phyloP scores from a whole-genome alignment of 352 stramenopile species.

The Phytophthora pseudosyringae region DNA sequence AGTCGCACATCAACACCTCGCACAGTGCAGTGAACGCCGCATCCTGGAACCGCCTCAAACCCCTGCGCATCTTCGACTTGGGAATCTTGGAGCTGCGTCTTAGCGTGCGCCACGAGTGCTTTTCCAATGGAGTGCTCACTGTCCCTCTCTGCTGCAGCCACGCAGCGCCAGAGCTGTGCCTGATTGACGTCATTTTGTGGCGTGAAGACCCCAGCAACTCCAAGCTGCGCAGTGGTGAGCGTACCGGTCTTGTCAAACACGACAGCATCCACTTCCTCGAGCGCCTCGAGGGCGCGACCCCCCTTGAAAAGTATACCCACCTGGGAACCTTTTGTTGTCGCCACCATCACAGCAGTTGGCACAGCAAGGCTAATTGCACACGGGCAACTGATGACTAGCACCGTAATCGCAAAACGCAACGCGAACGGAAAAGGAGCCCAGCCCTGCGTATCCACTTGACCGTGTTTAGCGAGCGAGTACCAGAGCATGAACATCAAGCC shows the following conservation, averaged over 20 bases:
- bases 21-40: constrained; percentile 59
- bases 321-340: constrained; percentile 79
- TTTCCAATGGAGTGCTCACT: constrained; percentile 77
- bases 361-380: constrained; percentile 81
- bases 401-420: constrained; percentile 80
- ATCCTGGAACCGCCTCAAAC: constrained; percentile 66
- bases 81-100: constrained; percentile 30
- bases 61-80: constrained; percentile 29
- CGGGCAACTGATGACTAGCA: constrained; percentile 81
- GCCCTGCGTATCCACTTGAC: constrained; percentile 50
- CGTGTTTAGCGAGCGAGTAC: constrained; percentile 62
- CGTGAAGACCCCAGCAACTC: constrained; percentile 37
- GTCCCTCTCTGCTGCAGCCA: constrained; percentile 57
- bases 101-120: constrained; percentile 55
- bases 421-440: constrained; percentile 73
- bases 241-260: constrained; percentile 88
- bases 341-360: constrained; percentile 81
- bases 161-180: constrained; percentile 45
- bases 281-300: constrained; percentile 68
- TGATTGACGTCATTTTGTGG: constrained; percentile 10
- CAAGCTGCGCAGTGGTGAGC: constrained; percentile 65
- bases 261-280: constrained; percentile 71
- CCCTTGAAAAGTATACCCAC: constrained; percentile 86
- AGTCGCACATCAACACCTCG: constrained; percentile 41
- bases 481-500: constrained; percentile 72